Base-by-base conservation (phyloP, 2,329 filamentous ascomycete species). In the Tolypocladium pustulatum region DNA sequence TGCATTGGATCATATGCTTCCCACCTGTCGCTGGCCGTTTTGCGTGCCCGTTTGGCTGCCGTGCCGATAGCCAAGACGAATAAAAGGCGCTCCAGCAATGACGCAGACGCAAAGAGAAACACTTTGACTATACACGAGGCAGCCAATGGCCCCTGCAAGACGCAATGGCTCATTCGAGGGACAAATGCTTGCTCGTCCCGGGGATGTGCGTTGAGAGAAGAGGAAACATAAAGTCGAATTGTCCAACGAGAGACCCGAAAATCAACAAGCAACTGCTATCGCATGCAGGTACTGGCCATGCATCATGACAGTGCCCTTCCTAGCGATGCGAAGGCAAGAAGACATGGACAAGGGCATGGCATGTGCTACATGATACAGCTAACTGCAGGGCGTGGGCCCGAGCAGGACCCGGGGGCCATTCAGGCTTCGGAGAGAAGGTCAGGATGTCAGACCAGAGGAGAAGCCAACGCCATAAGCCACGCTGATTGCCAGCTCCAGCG, bases 231-330 rank as follows among this genome's bases (percentile, higher is more conserved):
- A 15, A n/a, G 40, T 55, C 22, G 41, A 53, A 61, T 61, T 61
- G 59, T 55, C 59, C 59, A 61, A 61, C 59, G 57, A 57, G 38
- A 59, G 41, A 7, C 55, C 2, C n/a, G 12, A 25, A 46, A 56
- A 34, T 34, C 30, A 59, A 34, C 36, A 30, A 59, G 36, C 43
- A 41, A 55, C 20, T 52, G 22, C 22, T 25, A 54, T 55, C 36
- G 52, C 59, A 60, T 60, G 59, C 59, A 61, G 57, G 54, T 57
- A 61, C 58, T 60, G 58, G 36, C 36, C 51, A 57, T 51, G 55
- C 49, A 57, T 41, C 27, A 25, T 34, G 40, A 36, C n/a, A 20
- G 43, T 37, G n/a, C 51, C 25, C n/a, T 34, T 54, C 37, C 22
- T 54, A 38, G 36, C 51, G 30, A 32, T 34, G 49, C 49, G 49